phyloP scores from a whole-genome alignment of 1,284 basidiomycete genomes.

The Trametes polyzona region DNA sequence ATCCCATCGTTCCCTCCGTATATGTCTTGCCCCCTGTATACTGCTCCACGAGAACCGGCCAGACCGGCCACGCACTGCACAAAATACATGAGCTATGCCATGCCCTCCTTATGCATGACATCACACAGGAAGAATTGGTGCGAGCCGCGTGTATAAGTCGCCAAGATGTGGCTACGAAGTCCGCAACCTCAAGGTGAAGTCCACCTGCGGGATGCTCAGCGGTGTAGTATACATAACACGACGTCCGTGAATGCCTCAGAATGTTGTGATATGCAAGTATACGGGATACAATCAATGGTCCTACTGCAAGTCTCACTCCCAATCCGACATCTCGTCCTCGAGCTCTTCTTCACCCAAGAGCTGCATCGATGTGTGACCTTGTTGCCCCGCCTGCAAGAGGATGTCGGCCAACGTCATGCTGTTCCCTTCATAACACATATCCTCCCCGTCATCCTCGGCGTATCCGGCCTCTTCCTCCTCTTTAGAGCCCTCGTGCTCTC shows the following conservation, averaged over 20 bases:
- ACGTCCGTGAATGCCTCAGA: too few species aligned
- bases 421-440: constrained; percentile 28
- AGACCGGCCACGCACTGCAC: constrained; percentile 31
- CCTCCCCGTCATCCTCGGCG: constrained; percentile 5
- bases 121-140: background rate
- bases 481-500: background rate
- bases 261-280: background rate
- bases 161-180: too few species aligned
- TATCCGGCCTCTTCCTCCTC: background rate
- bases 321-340: constrained; percentile 29
- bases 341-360: constrained; percentile 24
- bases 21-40: constrained; percentile 35
- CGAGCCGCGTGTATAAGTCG: background rate
- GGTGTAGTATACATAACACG: too few species aligned
- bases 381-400: constrained; percentile 28
- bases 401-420: constrained; percentile 33
- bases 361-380: constrained; percentile 19
- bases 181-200: too few species aligned
- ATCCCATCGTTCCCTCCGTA: constrained; percentile 33
- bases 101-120: constrained; percentile 27
- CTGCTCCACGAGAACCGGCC: constrained; percentile 33
- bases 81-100: constrained; percentile 45
- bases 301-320: too few species aligned
- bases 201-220: too few species aligned
- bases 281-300: too few species aligned